phyloP scores from a whole-genome alignment of 805 yeast species.

The Komagataella populi region DNA sequence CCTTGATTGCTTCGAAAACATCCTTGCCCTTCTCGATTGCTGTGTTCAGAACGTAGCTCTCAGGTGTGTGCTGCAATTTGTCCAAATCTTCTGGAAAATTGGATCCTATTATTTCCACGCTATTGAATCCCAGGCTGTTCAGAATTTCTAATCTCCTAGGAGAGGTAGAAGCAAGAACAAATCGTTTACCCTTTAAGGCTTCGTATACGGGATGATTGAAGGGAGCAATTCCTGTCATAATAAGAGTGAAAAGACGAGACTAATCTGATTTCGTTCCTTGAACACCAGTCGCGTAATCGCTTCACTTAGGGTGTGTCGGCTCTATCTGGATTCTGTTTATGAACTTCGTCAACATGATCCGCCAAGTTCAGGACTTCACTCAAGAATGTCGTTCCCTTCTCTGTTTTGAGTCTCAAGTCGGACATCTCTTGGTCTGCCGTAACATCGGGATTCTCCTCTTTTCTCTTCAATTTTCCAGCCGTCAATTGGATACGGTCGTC shows the following conservation, averaged over 20 bases:
- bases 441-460: neutral
- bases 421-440: neutral
- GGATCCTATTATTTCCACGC: slow-evolving; percentile 40
- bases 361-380: neutral
- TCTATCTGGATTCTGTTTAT: neutral
- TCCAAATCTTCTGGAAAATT: slow-evolving; percentile 66
- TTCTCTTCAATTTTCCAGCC: slow-evolving; percentile 14
- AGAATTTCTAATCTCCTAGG: slow-evolving; percentile 72
- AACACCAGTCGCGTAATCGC: neutral
- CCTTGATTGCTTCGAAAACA: slow-evolving; percentile 33
- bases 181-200: slow-evolving; percentile 10
- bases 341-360: neutral
- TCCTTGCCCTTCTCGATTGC: slow-evolving; percentile 53
- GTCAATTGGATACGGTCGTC: slow-evolving; percentile 16
- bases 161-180: slow-evolving; percentile 74
- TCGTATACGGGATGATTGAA: slow-evolving; percentile 19
- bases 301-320: neutral
- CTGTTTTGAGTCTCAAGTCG: neutral
- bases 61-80: slow-evolving; percentile 33
- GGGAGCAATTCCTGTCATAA: slow-evolving; percentile 4
- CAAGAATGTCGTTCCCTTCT: neutral
- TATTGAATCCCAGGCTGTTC: slow-evolving; percentile 35
- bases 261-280: slow-evolving; percentile 16
- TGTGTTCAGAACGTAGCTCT: slow-evolving; percentile 56
- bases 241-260: slow-evolving; percentile 7